Evolutionary conservation across 2,329 filamentous ascomycete genomes (phyloP).

Genomic region (Rugonectria rugulosa): DNA sequence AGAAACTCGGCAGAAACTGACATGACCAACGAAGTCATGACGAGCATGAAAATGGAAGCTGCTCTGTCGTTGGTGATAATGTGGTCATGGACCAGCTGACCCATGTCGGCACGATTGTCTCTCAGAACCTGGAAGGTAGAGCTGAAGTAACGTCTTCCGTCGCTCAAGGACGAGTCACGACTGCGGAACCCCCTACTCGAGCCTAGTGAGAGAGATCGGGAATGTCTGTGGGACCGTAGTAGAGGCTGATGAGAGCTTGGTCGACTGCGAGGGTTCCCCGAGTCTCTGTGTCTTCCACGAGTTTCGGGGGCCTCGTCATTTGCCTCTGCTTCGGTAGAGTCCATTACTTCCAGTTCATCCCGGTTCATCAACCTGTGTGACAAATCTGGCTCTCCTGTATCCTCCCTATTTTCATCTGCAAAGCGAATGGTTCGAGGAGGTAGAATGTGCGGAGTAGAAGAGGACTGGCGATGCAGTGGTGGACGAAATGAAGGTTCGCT

Average conservation of each 20-base stretch:
- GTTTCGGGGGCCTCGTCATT: neutral
- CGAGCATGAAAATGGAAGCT: constrained; percentile 58
- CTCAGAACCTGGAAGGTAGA: constrained; percentile 12
- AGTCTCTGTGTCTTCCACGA: neutral
- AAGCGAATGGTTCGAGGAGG: constrained; percentile 41
- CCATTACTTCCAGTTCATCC: constrained; percentile 8
- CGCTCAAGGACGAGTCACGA: constrained; percentile 30
- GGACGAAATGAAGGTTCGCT: neutral
- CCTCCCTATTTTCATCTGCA: constrained; percentile 26
- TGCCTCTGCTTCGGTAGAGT: constrained; percentile 10
- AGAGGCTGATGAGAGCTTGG: constrained; percentile 29
- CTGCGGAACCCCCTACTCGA: constrained; percentile 30
- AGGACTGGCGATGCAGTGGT: neutral
- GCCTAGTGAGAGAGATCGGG: constrained; percentile 36
- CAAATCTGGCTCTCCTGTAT: neutral
- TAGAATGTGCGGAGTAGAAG: constrained; percentile 17
- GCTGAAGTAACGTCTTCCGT: neutral
- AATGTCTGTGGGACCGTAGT: constrained; percentile 31
- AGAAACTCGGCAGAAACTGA: constrained; percentile 69
- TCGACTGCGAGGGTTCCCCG: neutral
- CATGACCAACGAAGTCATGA: constrained; percentile 62
- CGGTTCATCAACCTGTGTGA: neutral
- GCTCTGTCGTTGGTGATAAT: constrained; percentile 29
- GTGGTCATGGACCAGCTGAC: neutral
- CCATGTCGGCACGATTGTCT: constrained; percentile 20